A percentile compares a stretch with the other conserved stretches of the same genome.
Evolutionary conservation across 2,329 filamentous ascomycete species (phyloP).

Genomic region (Exophiala sp.): DNA sequence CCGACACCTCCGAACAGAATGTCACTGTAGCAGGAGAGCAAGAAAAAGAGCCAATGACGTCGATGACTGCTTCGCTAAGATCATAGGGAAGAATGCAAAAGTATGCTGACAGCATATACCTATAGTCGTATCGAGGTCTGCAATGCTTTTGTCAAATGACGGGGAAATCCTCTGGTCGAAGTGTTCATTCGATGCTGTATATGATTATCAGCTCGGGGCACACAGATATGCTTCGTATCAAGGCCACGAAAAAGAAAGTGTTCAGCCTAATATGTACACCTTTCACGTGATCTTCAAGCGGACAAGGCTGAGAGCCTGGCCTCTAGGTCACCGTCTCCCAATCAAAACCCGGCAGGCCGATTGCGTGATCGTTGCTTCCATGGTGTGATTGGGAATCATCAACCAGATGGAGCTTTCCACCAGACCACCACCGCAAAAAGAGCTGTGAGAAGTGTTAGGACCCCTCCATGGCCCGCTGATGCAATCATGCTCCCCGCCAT

Average conservation of each 20-base stretch:
- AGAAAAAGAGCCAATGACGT: neutral
- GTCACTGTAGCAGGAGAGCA: neutral
- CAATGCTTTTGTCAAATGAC: too few species aligned
- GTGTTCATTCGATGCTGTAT: too few species aligned
- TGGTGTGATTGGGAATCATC: neutral
- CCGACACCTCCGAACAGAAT: neutral
- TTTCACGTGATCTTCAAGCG: too few species aligned
- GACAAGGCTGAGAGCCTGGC: neutral
- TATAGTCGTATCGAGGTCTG: too few species aligned
- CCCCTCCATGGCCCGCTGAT: conserved; percentile 13
- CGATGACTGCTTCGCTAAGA: neutral
- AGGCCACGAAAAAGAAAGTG: too few species aligned
- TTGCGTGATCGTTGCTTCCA: conserved; percentile 13
- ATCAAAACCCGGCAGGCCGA: neutral
- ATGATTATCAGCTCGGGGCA: too few species aligned
- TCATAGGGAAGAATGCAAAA: neutral
- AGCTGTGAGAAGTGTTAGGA: too few species aligned
- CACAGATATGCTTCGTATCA: too few species aligned
- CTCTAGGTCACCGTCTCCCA: neutral
- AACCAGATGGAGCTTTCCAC: too few species aligned
- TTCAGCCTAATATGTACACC: too few species aligned
- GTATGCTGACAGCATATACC: neutral
- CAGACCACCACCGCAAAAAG: too few species aligned
- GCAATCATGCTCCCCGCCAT: conserved; percentile 13
- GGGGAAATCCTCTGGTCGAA: too few species aligned